Conservation (phyloP, 441 rosid genomes). For the Dalechampia spathulata region DNA sequence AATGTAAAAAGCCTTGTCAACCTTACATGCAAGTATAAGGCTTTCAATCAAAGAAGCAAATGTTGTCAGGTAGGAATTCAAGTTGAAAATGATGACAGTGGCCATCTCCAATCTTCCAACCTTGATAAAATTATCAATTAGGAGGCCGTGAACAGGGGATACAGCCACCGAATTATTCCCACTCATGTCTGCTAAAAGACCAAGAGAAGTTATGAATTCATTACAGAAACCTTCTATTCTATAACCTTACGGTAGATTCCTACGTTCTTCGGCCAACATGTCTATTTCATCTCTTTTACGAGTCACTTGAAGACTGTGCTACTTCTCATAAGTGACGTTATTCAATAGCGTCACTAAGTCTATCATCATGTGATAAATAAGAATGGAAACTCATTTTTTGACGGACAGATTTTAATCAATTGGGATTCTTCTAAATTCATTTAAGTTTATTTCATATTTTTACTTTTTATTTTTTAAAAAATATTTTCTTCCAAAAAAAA, state of each 20-base stretch:
- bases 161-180: slow-evolving; percentile 45
- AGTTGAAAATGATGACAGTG: slow-evolving; percentile 40
- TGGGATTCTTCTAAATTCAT: too few relatives aligned
- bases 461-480: too few relatives aligned
- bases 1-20: slow-evolving; percentile 74
- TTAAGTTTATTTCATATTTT: too few relatives aligned
- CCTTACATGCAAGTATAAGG: slow-evolving; percentile 55
- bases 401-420: too few relatives aligned
- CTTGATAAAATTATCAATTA: slow-evolving; percentile 67
- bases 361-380: too few relatives aligned
- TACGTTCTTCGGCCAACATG: slow-evolving; percentile 74
- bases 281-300: slow-evolving; percentile 92
- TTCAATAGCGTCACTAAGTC: too few relatives aligned
- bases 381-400: too few relatives aligned
- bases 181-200: slow-evolving; percentile 63
- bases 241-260: slow-evolving; percentile 65
- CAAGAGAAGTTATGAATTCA: slow-evolving; percentile 71
- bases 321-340: too few relatives aligned
- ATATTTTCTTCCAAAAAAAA: too few relatives aligned
- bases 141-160: slow-evolving; percentile 50
- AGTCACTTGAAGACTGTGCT: too few relatives aligned
- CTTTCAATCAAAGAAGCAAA: slow-evolving; percentile 54
- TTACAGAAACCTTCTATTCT: slow-evolving; percentile 75
- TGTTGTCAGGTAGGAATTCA: slow-evolving; percentile 25
- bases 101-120: slow-evolving; percentile 74